Evolutionary conservation across 179 eudicot species (phyloP), one percentile per base, ranked within the genome.

Genomic region (Monotropa hypopitys): DNA sequence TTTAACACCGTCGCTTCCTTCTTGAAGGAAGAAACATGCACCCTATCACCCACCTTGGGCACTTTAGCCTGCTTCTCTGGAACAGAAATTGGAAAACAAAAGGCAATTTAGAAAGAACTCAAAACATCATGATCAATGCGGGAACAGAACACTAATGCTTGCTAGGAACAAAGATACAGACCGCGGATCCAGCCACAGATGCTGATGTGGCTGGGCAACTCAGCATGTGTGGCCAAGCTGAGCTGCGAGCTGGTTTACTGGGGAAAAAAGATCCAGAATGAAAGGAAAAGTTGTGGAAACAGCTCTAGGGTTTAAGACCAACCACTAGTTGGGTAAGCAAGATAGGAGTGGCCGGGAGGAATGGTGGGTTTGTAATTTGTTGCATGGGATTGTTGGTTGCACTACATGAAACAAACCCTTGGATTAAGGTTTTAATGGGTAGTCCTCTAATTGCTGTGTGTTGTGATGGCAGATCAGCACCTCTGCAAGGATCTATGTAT

Each of bases 11-110:
- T 84, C 13, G 88, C 99, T 80, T 89, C 88, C 77, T 77, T 89
- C 53, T 89, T 89, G 57, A 91, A 87, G 77, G 94, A 88, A 78
- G 88, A 79, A 73, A 93, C 87, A 66, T 83, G 87, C 77, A 95
- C 96, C 18, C 15, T 65, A 75, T 95, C 99, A 80, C 99, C 99
- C 62, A 84, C 88, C 78, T 85, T 88, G 4, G 92, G 95, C 16
- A 87, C 56, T 82, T 65, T 72, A 61, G 23, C 74, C 47, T 73
- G 81, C 79, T 67, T 87, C 79, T 73, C 89, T 84, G 84, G 74
- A 77, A 72, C 7, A 7, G 11, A 13, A 57, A 80, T 23, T 28
- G 9, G 50, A 49, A 76, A 70, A 30, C 18, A 32, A 21, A 7
- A 7, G 59, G 7, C 45, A n/a, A 50, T 21, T 32, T 56, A 54